Conservation (phyloP, 352 stramenopile species). For the Phytophthora pisi region DNA sequence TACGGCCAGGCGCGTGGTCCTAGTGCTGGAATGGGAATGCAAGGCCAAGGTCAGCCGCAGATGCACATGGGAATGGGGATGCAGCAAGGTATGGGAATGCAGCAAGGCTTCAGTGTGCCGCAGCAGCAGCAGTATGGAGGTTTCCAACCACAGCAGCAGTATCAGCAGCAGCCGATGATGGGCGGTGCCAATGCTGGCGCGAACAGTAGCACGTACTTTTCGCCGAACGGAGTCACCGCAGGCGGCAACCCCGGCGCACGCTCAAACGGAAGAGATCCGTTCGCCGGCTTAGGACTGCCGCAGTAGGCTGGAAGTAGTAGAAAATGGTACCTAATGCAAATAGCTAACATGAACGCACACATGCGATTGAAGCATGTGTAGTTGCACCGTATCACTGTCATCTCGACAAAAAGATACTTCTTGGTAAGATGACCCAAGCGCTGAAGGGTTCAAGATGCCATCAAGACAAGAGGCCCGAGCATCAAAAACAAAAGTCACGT, state of each 20-base stretch:
- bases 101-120: constrained; percentile 1
- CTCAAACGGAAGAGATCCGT: constrained; percentile 60
- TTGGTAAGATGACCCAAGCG: no score
- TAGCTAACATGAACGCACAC: constrained; percentile 9
- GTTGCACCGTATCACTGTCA: no score
- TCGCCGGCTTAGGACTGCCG: constrained; percentile 74
- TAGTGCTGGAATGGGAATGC: constrained; percentile 36
- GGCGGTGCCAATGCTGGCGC: constrained; percentile 32
- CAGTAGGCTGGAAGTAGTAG: constrained; percentile 35
- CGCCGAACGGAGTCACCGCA: constrained; percentile 33
- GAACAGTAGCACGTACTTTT: constrained; percentile 57
- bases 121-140: constrained; percentile 11
- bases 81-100: constrained; percentile 42
- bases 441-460: neutral
- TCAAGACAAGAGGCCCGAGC: no score
- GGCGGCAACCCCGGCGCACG: constrained; percentile 20
- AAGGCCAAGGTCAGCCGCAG: constrained; percentile 29
- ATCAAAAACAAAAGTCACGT: constrained; percentile 26
- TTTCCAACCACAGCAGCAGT: constrained; percentile 22
- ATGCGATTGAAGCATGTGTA: no score
- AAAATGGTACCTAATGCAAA: constrained; percentile 22
- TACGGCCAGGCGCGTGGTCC: constrained; percentile 34
- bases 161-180: constrained; percentile 45
- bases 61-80: constrained; percentile 35
- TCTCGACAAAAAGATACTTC: no score